Evolutionary conservation across 768 basidiomycete genomes (phyloP), one percentile per base, ranked within the genome.

Genomic region (Kwoniella newhampshirensis): DNA sequence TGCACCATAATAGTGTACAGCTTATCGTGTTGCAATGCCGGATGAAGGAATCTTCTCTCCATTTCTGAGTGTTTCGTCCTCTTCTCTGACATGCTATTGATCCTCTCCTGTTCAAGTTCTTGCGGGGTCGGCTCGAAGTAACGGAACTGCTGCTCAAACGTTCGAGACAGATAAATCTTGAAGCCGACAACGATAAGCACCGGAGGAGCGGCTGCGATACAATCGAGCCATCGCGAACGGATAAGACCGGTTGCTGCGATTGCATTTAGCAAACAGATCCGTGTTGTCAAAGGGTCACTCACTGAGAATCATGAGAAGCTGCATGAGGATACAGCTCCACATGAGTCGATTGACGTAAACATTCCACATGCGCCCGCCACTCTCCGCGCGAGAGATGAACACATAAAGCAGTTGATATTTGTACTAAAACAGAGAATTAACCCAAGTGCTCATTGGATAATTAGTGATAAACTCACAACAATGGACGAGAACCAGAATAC

Each of bases 321-420:
- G 92, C 93, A 97, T 97, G 66, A 96, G 77, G 23, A 93, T 73
- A 4, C 87, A 82, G 30, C 84, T 86, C 56, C 84, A 79, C 13
- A 98, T 77, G 21, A 98, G 78, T 51, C 96, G 85, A 75, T 99
- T 99, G 77, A 90, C 81, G 43, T 89, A 82, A n/a, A 90, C 85
- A 70, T 96, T 96, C 91, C 91, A 96, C 64, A 94, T 79, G 18
- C 90, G 87, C 4, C 96, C 96, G 56, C 94, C 96, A 49, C 87
- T 89, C 77, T 99, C 96, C 13, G 91, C 88, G 60, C 85, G 86
- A 5, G 91, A 85, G 45, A 90, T 79, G 72, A 83, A 93, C 55
- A 94, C 90, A 75, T 94, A 98, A 86, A 97, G 91, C 47, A 97
- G 80, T 79, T 79, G 78, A 70, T 98, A 98, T 78, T 98, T 99